phyloP scores from a whole-genome alignment of 345 rosid genomes.

The Pugionium cornutum region DNA sequence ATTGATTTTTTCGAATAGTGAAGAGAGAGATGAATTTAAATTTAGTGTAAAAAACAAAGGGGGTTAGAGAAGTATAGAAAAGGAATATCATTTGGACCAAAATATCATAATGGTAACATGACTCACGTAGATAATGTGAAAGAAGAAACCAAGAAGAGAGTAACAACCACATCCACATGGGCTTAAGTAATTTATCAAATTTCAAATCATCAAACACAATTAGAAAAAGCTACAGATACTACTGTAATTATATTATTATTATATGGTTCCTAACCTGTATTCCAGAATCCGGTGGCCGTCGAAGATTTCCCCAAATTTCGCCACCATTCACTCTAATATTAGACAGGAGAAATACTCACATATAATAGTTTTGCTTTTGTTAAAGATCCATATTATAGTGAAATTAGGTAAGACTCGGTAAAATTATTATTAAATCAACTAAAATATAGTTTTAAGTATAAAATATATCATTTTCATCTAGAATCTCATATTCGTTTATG shows the following conservation, averaged over 20 bases:
- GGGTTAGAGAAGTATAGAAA: too few relatives aligned
- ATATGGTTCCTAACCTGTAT: constrained; percentile 18
- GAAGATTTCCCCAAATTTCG: constrained; percentile 41
- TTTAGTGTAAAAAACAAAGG: too few relatives aligned
- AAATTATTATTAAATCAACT: too few relatives aligned
- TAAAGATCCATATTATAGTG: too few relatives aligned
- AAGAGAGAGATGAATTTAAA: too few relatives aligned
- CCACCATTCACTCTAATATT: constrained; percentile 38
- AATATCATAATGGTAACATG: constrained; percentile 18
- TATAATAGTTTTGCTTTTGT: too few relatives aligned
- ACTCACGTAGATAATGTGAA: constrained; percentile 25
- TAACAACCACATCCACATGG: constrained; percentile 28
- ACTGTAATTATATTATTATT: not conserved
- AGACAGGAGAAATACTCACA: too few relatives aligned
- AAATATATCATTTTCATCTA: too few relatives aligned
- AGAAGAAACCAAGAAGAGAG: constrained; percentile 27
- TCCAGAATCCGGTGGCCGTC: constrained; percentile 36
- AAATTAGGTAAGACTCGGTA: too few relatives aligned
- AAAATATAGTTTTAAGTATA: too few relatives aligned
- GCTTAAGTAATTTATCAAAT: constrained; percentile 30
- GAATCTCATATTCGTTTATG: too few relatives aligned
- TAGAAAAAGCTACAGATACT: not conserved
- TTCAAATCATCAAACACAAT: constrained; percentile 21
- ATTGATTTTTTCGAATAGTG: too few relatives aligned
- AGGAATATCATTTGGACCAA: not conserved